Evolutionary conservation across 1,284 basidiomycete genomes (phyloP), one percentile per base, ranked within the genome.

Genomic region (Malassezia vespertilionis): DNA sequence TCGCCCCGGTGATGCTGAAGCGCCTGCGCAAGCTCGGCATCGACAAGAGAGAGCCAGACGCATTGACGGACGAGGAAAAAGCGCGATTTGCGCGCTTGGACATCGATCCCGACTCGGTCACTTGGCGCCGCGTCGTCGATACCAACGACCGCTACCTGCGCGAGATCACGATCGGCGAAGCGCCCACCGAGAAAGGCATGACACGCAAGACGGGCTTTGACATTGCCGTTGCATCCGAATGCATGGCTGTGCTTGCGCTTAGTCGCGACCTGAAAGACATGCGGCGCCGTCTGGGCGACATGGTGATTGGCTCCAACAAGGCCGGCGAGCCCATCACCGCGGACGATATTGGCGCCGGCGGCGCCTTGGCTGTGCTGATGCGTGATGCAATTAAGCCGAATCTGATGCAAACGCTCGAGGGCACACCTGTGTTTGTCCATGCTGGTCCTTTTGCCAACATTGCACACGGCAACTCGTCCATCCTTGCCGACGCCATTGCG

Each of bases 321-420:
- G 77, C 76, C 21, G 93, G 91, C 26, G 84, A 90, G 15, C 80
- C 91, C 27, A 78, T 97, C 72, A 97, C 91, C 22, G 90, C 90
- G 17, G 93, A 97, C 71, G 91, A 97, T 72, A 80, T 97, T 52
- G 91, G 91, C 61, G 86, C 86, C 61, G 85, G 88, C 56, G 91
- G 91, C 54, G 91, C 91, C 46, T 80, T 97, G 53, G 86, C 93
- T 12, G 91, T 97, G 39, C 78, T 97, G 53, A 86, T 97, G 83
- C 96, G 96, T 77, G 91, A 97, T 68, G 87, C 93, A 17, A 91
- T 97, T 76, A 97, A 97, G 76, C 91, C 91, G 17, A 97, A 95
- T 70, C 74, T 97, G 58, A 97, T 97, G 91, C 91, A 97, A 74
- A 93, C 91, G 8, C 77, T 97, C 39, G 87, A 97, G 75, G 91